A percentile compares a stretch with the other conserved stretches of the same genome.
These are phyloP conservation scores for Pilatotrama ljubarskyi DNA, from an alignment of 768 basidiomycete genomes.

Conservation along the genomic window DNA sequence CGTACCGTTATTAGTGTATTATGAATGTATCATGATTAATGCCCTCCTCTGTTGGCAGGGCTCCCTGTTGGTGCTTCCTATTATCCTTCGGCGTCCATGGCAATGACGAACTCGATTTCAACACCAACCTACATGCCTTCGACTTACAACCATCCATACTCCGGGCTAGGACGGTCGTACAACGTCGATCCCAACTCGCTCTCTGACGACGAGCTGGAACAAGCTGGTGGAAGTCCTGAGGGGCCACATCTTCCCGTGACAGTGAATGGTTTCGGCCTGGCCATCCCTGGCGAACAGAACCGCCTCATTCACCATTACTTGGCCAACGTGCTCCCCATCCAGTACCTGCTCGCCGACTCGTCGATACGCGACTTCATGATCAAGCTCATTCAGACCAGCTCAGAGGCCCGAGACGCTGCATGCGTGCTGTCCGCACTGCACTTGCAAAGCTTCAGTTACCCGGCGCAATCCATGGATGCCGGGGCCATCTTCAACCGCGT, in stretches of 20 bases:
- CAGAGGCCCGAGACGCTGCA: slow-evolving; percentile 56
- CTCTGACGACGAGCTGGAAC: slow-evolving; percentile 21
- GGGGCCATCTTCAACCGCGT: slow-evolving; percentile 25
- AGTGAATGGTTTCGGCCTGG: slow-evolving; percentile 19
- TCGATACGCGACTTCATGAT: slow-evolving; percentile 49
- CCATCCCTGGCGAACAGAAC: slow-evolving; percentile 28
- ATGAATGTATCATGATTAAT: slow-evolving; percentile 72
- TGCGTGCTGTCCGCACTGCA: slow-evolving; percentile 66
- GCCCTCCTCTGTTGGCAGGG: slow-evolving; percentile 57
- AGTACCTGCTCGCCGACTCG: slow-evolving; percentile 67
- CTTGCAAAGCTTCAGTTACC: slow-evolving; percentile 31
- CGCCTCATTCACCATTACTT: slow-evolving; percentile 51
- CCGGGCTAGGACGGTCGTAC: slow-evolving; percentile 24
- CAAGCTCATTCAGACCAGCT: slow-evolving; percentile 45
- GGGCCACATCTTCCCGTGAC: slow-evolving; percentile 19
- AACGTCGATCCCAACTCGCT: slow-evolving; percentile 14
- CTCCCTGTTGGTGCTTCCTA: slow-evolving; percentile 23
- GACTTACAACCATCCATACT: slow-evolving; percentile 21
- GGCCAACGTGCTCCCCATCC: slow-evolving; percentile 59
- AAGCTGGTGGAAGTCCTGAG: slow-evolving; percentile 12
- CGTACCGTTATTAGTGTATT: slow-evolving; percentile 71
- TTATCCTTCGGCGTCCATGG: slow-evolving; percentile 6
- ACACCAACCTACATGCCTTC: slow-evolving; percentile 9
- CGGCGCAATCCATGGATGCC: slow-evolving; percentile 15
- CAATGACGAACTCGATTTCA: neutral